Evolutionary conservation across 176 grass and related monocot genomes (phyloP), one percentile per base, ranked within the genome.

Genomic region (Microstegium vimineum): DNA sequence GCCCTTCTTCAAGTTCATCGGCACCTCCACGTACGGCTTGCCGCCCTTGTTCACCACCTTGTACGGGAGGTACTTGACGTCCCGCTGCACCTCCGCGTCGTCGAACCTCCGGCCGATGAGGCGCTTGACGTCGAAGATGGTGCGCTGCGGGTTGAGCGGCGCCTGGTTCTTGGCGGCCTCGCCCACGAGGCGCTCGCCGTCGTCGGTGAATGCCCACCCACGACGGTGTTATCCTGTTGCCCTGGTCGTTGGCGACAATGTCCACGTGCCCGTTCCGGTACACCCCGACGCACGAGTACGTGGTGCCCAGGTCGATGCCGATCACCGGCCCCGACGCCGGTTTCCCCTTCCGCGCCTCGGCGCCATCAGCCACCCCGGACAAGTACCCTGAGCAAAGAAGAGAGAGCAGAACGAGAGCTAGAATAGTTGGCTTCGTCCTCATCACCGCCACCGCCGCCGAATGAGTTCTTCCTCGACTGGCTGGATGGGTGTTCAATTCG

Each of bases 161-260:
- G 89, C 92, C 86, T 87, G 89, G 82, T 94, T 91, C 76, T 94
- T 94, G 75, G 92, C 86, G 49, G 92, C 89, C 89, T 91, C 86
- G 34, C 89, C 92, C n/a, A n/a, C n/a, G n/a, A n/a, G n/a, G n/a
- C n/a, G n/a, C n/a, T n/a, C n/a, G n/a, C n/a, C n/a, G 5, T 85
- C 54, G 49, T 91, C 89, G 51, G 92, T 94, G 80, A 94, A 94
- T 3, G 92, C n/a, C 89, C 66, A 94, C 92, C 92, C 92, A 94
- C 49, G 84, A 94, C 41, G 91, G 91, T 8, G 91, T 90, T 75
- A 94, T 94, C 28, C 88, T 78, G 74, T 85, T 85, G 23, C 83
- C 83, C 35, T 85, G 83, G 49, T 78, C 83, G 51, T 81, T 86
- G 40, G 76, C 69, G 23, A 86, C 54, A 33, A 86, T 86, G 56